These are phyloP conservation scores for Coemansia sp. DNA, from an alignment of 192 early-diverging fungal genomes.

Conservation along the genomic window DNA sequence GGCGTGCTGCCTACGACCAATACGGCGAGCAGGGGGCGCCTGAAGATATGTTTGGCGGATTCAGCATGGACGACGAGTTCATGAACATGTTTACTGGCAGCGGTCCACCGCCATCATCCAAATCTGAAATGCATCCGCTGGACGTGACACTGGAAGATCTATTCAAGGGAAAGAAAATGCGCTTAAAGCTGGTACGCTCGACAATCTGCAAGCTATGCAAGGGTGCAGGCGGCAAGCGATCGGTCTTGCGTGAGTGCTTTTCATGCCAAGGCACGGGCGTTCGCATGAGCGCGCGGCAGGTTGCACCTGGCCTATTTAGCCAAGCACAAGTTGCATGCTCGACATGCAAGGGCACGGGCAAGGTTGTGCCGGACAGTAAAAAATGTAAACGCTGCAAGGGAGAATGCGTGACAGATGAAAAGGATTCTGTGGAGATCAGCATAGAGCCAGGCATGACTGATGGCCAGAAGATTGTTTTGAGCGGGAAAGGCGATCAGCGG, in stretches of 20 bases:
- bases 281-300: constrained; percentile 26
- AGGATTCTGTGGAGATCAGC: constrained; percentile 86
- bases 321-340: constrained; percentile 75
- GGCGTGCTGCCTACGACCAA: constrained; percentile 70
- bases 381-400: constrained; percentile 94
- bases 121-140: constrained; percentile 36
- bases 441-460: constrained; percentile 94
- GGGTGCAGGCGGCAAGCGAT: constrained; percentile 40
- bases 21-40: constrained; percentile 54
- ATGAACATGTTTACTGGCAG: constrained; percentile 26
- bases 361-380: constrained; percentile 81
- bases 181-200: constrained; percentile 55
- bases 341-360: constrained; percentile 71
- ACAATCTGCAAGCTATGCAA: constrained; percentile 46
- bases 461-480: constrained; percentile 85
- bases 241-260: constrained; percentile 44
- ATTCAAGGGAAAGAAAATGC: constrained; percentile 71
- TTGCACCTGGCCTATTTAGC: constrained; percentile 50
- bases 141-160: constrained; percentile 70
- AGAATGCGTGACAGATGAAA: constrained; percentile 75
- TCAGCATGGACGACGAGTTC: constrained; percentile 22
- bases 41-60: constrained; percentile 43
- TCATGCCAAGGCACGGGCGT: constrained; percentile 33
- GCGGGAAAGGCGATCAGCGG: constrained; percentile 93
- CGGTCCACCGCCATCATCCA: constrained; percentile 9